Evolutionary conservation across 2,329 filamentous ascomycete genomes (phyloP).

Genomic region (Penicillium vulpinum): DNA sequence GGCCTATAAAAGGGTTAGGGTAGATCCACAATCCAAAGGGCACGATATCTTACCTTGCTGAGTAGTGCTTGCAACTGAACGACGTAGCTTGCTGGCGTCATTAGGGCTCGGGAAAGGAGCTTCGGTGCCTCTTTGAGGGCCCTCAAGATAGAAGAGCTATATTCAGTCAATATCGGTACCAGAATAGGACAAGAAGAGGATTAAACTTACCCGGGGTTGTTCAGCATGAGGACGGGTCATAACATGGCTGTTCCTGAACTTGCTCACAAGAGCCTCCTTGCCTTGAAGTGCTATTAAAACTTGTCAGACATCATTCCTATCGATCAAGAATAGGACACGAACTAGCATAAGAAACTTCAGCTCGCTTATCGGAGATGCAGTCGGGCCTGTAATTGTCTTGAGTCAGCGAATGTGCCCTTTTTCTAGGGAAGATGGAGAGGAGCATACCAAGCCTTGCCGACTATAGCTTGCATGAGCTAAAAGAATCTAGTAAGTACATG

Average conservation of each 20-base stretch:
- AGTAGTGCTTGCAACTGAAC: slow-evolving; percentile 1
- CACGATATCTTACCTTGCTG: slow-evolving; percentile 3
- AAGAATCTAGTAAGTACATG: slow-evolving; percentile 11
- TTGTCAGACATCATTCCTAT: slow-evolving; percentile 26
- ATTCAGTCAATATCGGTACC: slow-evolving; percentile 25
- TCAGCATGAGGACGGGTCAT: slow-evolving; percentile 84
- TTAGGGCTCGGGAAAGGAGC: slow-evolving; percentile 4
- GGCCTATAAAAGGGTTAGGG: neutral
- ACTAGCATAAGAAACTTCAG: slow-evolving; percentile 96
- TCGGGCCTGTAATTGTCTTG: slow-evolving; percentile 59
- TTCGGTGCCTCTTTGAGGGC: slow-evolving; percentile 3
- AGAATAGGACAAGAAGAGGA: neutral
- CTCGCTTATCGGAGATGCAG: slow-evolving; percentile 68
- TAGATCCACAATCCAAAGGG: neutral
- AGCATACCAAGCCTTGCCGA: slow-evolving; percentile 69
- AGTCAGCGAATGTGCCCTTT: slow-evolving; percentile 33
- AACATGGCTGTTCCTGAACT: slow-evolving; percentile 94
- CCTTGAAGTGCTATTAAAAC: slow-evolving; percentile 74
- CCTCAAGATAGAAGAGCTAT: slow-evolving; percentile 56
- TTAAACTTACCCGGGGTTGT: slow-evolving; percentile 69
- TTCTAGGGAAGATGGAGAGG: slow-evolving; percentile 5
- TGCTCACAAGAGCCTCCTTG: slow-evolving; percentile 83
- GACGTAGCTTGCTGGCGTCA: slow-evolving; percentile 5
- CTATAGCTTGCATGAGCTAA: slow-evolving; percentile 68
- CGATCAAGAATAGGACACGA: slow-evolving; percentile 38